phyloP scores from a whole-genome alignment of 164 flowering plant species.

The Pachysandra terminalis region DNA sequence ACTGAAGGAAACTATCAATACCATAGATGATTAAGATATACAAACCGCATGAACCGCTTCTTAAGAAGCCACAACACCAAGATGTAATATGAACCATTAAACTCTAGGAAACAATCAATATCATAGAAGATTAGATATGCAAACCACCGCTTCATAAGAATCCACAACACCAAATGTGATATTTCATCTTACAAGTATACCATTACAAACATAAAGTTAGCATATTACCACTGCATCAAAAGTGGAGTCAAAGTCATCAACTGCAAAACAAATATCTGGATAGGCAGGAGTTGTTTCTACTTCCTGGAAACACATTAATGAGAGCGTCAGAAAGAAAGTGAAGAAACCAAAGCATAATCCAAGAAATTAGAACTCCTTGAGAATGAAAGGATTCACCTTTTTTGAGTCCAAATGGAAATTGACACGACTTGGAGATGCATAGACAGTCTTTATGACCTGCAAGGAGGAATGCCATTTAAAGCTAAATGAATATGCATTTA shows the following conservation, averaged over 20 bases:
- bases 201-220: not conserved
- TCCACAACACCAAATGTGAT: not conserved
- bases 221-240: constrained; percentile 93
- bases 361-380: not conserved
- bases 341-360: not conserved
- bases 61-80: not conserved
- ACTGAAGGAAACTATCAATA: no score
- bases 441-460: constrained; percentile 94
- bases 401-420: constrained; percentile 90
- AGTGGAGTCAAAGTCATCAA: constrained; percentile 98
- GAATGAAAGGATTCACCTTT: constrained; percentile 47
- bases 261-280: constrained; percentile 97
- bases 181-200: not conserved
- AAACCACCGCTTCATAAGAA: not conserved
- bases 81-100: not conserved
- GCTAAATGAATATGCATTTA: not conserved
- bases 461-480: not conserved
- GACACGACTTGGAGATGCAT: constrained; percentile 97
- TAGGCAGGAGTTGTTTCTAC: constrained; percentile 90
- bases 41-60: not conserved
- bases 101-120: not conserved
- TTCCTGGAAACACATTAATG: constrained; percentile 49
- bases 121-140: not conserved
- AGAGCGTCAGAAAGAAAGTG: constrained; percentile 4
- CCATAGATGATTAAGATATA: not conserved